Conservation (phyloP, 768 basidiomycete genomes). For the Termitomyces sp. region DNA sequence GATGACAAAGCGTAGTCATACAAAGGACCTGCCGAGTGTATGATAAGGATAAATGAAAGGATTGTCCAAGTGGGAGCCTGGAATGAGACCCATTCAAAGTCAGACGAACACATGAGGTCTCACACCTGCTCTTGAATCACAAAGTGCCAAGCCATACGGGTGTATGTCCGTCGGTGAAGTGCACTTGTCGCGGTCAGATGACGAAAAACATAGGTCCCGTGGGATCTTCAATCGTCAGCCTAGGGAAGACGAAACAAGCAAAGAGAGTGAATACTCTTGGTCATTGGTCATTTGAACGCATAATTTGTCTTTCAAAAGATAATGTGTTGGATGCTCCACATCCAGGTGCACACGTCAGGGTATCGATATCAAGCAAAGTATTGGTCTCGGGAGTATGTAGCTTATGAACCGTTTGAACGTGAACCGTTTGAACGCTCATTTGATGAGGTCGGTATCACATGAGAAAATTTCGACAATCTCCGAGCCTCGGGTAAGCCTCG, state of each 20-base stretch:
- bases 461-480: too few species aligned
- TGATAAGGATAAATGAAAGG: neutral
- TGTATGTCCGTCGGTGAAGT: neutral
- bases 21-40: neutral
- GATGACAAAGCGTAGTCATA: neutral
- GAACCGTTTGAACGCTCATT: too few species aligned
- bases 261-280: neutral
- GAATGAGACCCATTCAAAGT: neutral
- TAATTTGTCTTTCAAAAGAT: neutral
- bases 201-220: constrained; percentile 5
- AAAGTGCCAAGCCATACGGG: neutral
- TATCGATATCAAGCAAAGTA: neutral
- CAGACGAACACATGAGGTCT: constrained; percentile 1
- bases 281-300: constrained; percentile 1
- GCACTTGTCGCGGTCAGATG: constrained; percentile 3
- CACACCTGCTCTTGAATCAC: neutral
- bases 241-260: neutral
- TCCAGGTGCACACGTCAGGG: neutral
- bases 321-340: neutral
- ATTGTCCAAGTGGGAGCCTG: neutral
- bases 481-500: too few species aligned
- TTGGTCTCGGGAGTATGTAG: neutral
- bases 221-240: neutral
- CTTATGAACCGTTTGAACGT: neutral
- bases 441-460: too few species aligned